Conservation (phyloP, 345 rosid genomes). For the Noccaea caerulescens region DNA sequence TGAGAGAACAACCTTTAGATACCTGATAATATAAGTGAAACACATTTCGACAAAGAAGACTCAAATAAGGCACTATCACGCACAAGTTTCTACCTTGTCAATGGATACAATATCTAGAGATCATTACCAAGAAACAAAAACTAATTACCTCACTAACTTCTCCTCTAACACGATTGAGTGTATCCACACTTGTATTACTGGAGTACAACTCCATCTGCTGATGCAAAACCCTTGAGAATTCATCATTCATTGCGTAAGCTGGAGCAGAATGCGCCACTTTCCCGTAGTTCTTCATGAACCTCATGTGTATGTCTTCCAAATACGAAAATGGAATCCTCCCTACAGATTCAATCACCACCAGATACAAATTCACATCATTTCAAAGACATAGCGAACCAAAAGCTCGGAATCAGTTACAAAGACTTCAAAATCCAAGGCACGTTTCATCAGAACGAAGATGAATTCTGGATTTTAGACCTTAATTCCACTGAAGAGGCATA, state of each 20-base stretch:
- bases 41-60: not conserved
- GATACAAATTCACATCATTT: not conserved
- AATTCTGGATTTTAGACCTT: not conserved
- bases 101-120: not conserved
- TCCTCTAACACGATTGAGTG: constrained; percentile 90
- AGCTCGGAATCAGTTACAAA: not conserved
- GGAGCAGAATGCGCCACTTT: constrained; percentile 82
- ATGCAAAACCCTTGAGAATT: constrained; percentile 97
- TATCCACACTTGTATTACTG: constrained; percentile 84
- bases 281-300: constrained; percentile 96
- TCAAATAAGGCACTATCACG: not conserved
- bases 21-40: not conserved
- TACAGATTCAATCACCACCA: constrained; percentile 31
- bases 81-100: not conserved
- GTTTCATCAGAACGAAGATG: not conserved
- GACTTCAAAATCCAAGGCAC: not conserved
- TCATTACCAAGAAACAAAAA: constrained; percentile 18
- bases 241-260: constrained; percentile 98
- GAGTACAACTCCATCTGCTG: constrained; percentile 99
- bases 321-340: constrained; percentile 99
- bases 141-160: constrained; percentile 83
- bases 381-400: constrained; percentile 8
- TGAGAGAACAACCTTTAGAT: not conserved
- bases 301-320: constrained; percentile 94
- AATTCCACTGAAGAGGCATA: constrained; percentile 12